Conservation (phyloP, 2,329 filamentous ascomycete genomes). For the Incumbomyces lentus region DNA sequence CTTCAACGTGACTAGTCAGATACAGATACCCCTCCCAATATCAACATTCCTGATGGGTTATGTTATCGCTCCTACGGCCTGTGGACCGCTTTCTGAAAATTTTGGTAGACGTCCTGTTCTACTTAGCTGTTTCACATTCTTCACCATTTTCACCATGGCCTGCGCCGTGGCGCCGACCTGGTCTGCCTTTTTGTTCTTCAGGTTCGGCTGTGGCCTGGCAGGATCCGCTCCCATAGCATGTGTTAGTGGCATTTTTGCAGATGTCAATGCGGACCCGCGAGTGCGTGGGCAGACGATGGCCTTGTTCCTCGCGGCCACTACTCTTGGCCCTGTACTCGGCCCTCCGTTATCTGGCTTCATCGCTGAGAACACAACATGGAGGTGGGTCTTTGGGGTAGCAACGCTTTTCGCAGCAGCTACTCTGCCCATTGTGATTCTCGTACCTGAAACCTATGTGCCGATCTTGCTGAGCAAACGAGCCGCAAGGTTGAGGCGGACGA, state of each 20-base stretch:
- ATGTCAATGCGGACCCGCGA: slow-evolving; percentile 34
- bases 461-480: slow-evolving; percentile 50
- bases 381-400: slow-evolving; percentile 46
- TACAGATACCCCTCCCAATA: slow-evolving; percentile 30
- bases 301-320: slow-evolving; percentile 34
- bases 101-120: slow-evolving; percentile 33
- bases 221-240: slow-evolving; percentile 35
- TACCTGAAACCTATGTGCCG: slow-evolving; percentile 56
- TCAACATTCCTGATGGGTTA: slow-evolving; percentile 34
- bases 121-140: slow-evolving; percentile 39
- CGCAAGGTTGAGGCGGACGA: slow-evolving; percentile 44
- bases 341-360: slow-evolving; percentile 38
- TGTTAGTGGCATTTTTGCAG: slow-evolving; percentile 36
- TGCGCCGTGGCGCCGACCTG: slow-evolving; percentile 35
- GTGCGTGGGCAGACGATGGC: slow-evolving; percentile 31
- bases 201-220: slow-evolving; percentile 32
- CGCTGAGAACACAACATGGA: slow-evolving; percentile 32
- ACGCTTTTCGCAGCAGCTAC: slow-evolving; percentile 54
- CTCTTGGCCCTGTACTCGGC: slow-evolving; percentile 32
- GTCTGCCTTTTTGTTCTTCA: slow-evolving; percentile 32
- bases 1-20: slow-evolving; percentile 20
- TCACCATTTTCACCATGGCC: slow-evolving; percentile 31
- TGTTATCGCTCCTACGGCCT: slow-evolving; percentile 32
- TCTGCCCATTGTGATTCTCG: slow-evolving; percentile 48
- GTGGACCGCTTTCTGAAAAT: slow-evolving; percentile 34